These are phyloP conservation scores for Physcomitrium patens DNA, from an alignment of 225 moss, liverwort and hornwort genomes.

Conservation along the genomic window DNA sequence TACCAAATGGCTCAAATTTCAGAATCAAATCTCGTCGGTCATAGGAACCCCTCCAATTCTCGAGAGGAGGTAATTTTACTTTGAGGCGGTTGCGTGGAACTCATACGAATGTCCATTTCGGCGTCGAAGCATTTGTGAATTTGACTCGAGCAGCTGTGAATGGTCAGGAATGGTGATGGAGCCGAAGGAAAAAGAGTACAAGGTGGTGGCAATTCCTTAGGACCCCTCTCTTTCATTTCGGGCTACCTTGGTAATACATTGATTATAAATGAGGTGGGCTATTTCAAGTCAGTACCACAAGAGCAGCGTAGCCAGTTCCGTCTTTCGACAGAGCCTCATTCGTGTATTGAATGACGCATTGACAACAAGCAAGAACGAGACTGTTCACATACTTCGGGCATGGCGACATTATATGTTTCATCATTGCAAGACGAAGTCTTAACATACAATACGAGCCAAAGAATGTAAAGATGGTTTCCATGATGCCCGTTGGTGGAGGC, in stretches of 20 bases:
- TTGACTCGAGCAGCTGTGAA: background rate
- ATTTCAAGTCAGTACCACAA: no score
- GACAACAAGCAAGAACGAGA: slow-evolving; percentile 37
- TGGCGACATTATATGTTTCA: slow-evolving; percentile 52
- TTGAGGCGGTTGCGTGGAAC: no score
- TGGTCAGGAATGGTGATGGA: slow-evolving; percentile 72
- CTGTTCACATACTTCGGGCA: slow-evolving; percentile 61
- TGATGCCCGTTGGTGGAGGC: slow-evolving; percentile 46
- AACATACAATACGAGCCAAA: slow-evolving; percentile 44
- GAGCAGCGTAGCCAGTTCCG: no score
- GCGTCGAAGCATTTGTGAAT: background rate
- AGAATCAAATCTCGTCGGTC: no score
- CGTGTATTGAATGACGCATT: slow-evolving; percentile 28
- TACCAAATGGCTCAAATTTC: no score
- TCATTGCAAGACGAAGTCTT: slow-evolving; percentile 51
- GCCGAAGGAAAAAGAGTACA: slow-evolving; percentile 46
- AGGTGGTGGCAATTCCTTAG: slow-evolving; percentile 61
- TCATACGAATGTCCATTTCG: no score
- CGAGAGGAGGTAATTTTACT: no score
- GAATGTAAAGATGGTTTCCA: slow-evolving; percentile 54
- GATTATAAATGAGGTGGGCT: no score
- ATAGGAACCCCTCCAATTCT: no score
- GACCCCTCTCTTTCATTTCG: no score
- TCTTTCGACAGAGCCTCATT: background rate
- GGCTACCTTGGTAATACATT: no score